phyloP scores from a whole-genome alignment of 139 green algal species.

The Pedinophyceae sp. region DNA sequence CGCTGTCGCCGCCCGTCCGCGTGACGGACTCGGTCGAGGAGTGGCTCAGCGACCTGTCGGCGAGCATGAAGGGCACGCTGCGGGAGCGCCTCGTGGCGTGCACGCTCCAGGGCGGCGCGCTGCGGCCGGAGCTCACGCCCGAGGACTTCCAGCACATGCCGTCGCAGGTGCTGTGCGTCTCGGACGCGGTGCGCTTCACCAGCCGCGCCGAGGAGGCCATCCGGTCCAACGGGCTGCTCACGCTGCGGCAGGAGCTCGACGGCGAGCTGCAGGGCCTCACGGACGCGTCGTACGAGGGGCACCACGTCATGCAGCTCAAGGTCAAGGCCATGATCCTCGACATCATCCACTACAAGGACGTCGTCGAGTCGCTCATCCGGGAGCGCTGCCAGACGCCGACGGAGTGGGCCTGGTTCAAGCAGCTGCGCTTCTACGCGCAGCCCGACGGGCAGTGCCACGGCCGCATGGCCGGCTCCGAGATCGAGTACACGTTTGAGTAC shows the following conservation, averaged over 20 bases:
- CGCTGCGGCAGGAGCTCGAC: conserved; percentile 24
- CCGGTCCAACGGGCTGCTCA: conserved; percentile 5
- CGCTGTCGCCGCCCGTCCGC: conserved; percentile 29
- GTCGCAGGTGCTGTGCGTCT: conserved; percentile 41
- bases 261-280: conserved; percentile 39
- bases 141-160: conserved; percentile 23
- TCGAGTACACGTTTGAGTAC: conserved; percentile 69
- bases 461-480: conserved; percentile 44
- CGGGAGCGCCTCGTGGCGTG: too few relatives aligned
- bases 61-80: conserved; percentile 23
- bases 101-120: conserved; percentile 18
- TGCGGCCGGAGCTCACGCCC: conserved; percentile 3
- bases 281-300: conserved; percentile 26
- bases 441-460: conserved; percentile 12
- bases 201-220: conserved; percentile 18
- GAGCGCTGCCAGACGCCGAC: conserved; percentile 1
- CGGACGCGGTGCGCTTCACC: conserved; percentile 42
- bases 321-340: conserved; percentile 59
- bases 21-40: conserved; percentile 32
- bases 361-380: conserved; percentile 42
- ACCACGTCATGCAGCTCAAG: conserved; percentile 55
- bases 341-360: conserved; percentile 61
- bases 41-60: conserved; percentile 38
- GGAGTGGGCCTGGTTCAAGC: conserved; percentile 52
- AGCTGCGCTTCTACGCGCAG: conserved; percentile 51